A percentile compares a stretch with the other conserved stretches of the same genome.
Evolutionary conservation across 805 yeast genomes (phyloP).

Genomic region (Pichia insulana): DNA sequence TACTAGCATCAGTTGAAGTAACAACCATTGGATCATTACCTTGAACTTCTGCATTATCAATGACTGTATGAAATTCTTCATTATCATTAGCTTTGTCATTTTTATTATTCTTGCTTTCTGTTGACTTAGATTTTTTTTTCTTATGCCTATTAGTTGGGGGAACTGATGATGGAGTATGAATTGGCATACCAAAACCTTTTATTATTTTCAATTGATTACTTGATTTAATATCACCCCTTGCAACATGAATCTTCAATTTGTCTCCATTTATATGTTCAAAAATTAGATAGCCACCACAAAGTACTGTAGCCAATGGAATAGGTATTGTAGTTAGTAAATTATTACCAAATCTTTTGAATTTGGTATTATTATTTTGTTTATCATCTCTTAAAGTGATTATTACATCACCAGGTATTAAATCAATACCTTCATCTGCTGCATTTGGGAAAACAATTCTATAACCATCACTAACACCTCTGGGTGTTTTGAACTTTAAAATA

Average conservation of each 20-base stretch:
- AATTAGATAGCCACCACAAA: slow-evolving; percentile 23
- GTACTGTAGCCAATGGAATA: slow-evolving; percentile 16
- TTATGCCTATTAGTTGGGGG: not conserved
- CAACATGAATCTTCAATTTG: slow-evolving; percentile 31
- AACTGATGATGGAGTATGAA: slow-evolving; percentile 14
- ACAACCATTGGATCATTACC: not conserved
- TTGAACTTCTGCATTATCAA: not conserved
- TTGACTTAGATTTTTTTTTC: too few relatives aligned
- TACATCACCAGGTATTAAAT: slow-evolving; percentile 59
- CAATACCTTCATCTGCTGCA: slow-evolving; percentile 57
- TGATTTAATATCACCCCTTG: slow-evolving; percentile 44
- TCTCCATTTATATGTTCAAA: slow-evolving; percentile 31
- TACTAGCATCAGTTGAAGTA: not conserved
- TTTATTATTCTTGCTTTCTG: not conserved
- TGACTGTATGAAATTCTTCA: not conserved
- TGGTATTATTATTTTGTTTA: slow-evolving; percentile 23
- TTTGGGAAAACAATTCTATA: slow-evolving; percentile 45
- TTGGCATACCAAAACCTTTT: slow-evolving; percentile 57
- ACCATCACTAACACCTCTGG: slow-evolving; percentile 48
- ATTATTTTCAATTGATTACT: slow-evolving; percentile 34
- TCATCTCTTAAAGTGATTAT: slow-evolving; percentile 39
- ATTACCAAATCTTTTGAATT: slow-evolving; percentile 30
- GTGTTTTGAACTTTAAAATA: slow-evolving; percentile 42
- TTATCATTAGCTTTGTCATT: not conserved
- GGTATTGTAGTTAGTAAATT: slow-evolving; percentile 16